Conservation (phyloP, 495 filamentous ascomycete species). For the Penicillium goetzii region DNA sequence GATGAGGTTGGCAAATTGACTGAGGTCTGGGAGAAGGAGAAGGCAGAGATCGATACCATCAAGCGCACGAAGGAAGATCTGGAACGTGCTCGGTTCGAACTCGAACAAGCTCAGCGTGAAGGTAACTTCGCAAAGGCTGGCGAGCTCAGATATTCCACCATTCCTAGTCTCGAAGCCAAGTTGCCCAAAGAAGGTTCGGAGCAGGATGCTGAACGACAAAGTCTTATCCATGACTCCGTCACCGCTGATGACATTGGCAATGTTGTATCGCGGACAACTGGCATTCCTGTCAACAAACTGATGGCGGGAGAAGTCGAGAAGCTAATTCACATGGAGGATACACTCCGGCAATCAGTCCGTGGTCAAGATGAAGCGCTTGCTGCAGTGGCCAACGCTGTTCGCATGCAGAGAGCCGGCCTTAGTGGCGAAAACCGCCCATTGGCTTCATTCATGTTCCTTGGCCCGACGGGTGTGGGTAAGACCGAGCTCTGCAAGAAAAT, state of each 20-base stretch:
- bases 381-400: conserved; percentile 89
- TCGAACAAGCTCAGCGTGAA: conserved; percentile 85
- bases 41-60: conserved; percentile 77
- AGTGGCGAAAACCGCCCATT: conserved; percentile 89
- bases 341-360: conserved; percentile 78
- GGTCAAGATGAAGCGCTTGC: conserved; percentile 93
- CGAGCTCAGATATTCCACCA: conserved; percentile 82
- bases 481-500: conserved; percentile 97
- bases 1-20: conserved; percentile 68
- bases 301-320: conserved; percentile 92
- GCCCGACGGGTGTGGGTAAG: conserved; percentile 95
- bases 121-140: conserved; percentile 90
- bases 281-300: conserved; percentile 88
- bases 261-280: conserved; percentile 88
- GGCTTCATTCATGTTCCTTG: conserved; percentile 96
- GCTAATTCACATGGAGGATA: conserved; percentile 92
- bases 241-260: conserved; percentile 90
- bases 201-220: conserved; percentile 48
- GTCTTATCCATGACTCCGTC: conserved; percentile 87
- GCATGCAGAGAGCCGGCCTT: conserved; percentile 91
- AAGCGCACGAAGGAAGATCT: conserved; percentile 85
- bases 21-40: conserved; percentile 87
- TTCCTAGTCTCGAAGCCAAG: conserved; percentile 77
- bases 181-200: conserved; percentile 73
- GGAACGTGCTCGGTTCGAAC: conserved; percentile 79